These are phyloP conservation scores for Gillenia trifoliata DNA, from an alignment of 306 rosid species.

Conservation along the genomic window DNA sequence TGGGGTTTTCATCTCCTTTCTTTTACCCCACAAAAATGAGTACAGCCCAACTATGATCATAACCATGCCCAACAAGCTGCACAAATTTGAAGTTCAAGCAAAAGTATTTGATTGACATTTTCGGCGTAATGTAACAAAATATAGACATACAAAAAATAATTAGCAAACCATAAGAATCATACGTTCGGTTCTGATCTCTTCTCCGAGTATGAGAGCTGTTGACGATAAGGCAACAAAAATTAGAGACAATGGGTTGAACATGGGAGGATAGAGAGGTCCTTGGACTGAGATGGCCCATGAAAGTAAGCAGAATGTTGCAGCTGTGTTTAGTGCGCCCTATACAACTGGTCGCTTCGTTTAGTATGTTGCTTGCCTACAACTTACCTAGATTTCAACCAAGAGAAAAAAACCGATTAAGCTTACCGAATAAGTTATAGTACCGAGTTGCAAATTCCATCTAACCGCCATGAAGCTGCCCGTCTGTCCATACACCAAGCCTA, in stretches of 20 bases:
- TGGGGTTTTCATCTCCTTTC: slow-evolving; percentile 11
- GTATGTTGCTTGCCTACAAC: too few species aligned
- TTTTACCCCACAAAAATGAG: slow-evolving; percentile 59
- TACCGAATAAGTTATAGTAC: slow-evolving; percentile 68
- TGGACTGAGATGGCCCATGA: slow-evolving; percentile 42
- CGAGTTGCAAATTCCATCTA: slow-evolving; percentile 51
- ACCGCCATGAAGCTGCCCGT: slow-evolving; percentile 37
- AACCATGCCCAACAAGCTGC: slow-evolving; percentile 56
- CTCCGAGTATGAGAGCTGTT: slow-evolving; percentile 48
- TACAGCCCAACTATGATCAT: slow-evolving; percentile 54
- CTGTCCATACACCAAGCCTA: slow-evolving; percentile 45
- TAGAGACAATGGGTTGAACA: slow-evolving; percentile 66
- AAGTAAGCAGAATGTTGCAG: slow-evolving; percentile 53
- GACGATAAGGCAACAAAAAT: slow-evolving; percentile 56
- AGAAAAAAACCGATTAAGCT: not conserved
- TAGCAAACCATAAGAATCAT: not conserved
- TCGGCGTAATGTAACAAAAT: not conserved
- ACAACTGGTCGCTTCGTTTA: too few species aligned
- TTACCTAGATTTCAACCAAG: not conserved
- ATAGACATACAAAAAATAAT: not conserved
- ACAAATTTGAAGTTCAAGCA: not conserved
- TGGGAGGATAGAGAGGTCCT: slow-evolving; percentile 70
- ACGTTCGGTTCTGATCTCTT: slow-evolving; percentile 49
- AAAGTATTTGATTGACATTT: not conserved
- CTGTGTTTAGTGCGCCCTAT: slow-evolving; percentile 56